Evolutionary conservation across 2,329 filamentous ascomycete genomes (phyloP).

Genomic region (Neopestalotiopsis rosae): DNA sequence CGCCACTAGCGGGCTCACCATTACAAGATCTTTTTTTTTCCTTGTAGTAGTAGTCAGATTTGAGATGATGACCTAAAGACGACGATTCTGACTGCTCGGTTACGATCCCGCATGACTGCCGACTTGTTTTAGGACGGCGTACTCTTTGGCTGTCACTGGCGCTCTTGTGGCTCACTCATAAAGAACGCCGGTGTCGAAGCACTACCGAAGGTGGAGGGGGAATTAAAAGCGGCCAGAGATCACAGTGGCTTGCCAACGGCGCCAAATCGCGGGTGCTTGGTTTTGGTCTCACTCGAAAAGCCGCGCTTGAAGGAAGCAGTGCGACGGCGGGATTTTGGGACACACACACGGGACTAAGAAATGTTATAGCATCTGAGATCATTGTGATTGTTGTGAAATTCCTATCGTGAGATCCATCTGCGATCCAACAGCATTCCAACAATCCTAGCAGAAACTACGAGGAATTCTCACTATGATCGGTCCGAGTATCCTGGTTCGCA

Average conservation of each 20-base stretch:
- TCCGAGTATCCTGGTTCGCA: not conserved
- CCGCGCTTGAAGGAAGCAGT: not conserved
- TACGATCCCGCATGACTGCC: conserved; percentile 1
- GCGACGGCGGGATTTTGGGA: not conserved
- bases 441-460: not conserved
- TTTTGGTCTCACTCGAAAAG: not conserved
- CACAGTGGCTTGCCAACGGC: conserved; percentile 9
- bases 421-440: not conserved
- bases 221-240: not conserved
- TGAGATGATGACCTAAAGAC: not conserved
- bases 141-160: not conserved
- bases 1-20: not conserved
- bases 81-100: not conserved
- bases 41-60: not conserved
- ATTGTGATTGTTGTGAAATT: not conserved
- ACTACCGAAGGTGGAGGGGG: not conserved
- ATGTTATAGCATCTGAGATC: not conserved
- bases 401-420: not conserved
- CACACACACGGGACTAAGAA: not conserved
- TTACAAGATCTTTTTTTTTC: not conserved
- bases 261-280: not conserved
- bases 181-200: not conserved
- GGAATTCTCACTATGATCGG: not conserved
- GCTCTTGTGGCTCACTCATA: not conserved
- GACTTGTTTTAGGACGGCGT: not conserved